phyloP scores from a whole-genome alignment of 805 yeast genomes.

The Candida patagonica region DNA sequence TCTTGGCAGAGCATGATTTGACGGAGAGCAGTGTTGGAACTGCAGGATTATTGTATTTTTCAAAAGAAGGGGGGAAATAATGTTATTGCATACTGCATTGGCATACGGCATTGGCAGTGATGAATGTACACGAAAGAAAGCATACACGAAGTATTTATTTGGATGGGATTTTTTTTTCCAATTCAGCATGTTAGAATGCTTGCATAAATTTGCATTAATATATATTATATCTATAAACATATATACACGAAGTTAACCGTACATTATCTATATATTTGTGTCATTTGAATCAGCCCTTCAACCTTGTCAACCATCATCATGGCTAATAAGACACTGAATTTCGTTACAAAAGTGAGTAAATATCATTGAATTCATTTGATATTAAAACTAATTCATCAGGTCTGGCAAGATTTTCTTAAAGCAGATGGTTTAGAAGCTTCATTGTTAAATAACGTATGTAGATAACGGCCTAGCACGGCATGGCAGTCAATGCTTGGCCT shows the following conservation, averaged over 20 bases:
- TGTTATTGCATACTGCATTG: background rate
- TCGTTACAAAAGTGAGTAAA: constrained; percentile 5
- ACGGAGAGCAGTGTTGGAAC: constrained; percentile 3
- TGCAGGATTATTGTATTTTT: constrained; percentile 3
- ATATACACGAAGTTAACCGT: no score
- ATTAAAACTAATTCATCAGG: constrained; percentile 12
- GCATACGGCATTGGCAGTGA: no score
- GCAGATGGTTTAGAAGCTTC: constrained; percentile 27
- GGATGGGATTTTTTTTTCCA: no score
- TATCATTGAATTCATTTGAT: background rate
- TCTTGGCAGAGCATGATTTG: constrained; percentile 4
- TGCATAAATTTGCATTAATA: no score
- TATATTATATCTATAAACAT: no score
- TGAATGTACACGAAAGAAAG: no score
- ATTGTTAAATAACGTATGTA: constrained; percentile 19
- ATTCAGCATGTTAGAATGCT: no score
- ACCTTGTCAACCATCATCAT: no score
- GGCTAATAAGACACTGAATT: constrained; percentile 6
- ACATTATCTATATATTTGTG: background rate
- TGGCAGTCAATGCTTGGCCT: no score
- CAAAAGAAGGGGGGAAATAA: background rate
- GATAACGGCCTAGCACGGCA: no score
- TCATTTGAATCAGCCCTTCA: background rate
- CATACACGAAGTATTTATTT: no score
- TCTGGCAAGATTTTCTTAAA: constrained; percentile 23